Evolutionary conservation across 441 rosid genomes (phyloP).

Genomic region (Erysimum cheiri): DNA sequence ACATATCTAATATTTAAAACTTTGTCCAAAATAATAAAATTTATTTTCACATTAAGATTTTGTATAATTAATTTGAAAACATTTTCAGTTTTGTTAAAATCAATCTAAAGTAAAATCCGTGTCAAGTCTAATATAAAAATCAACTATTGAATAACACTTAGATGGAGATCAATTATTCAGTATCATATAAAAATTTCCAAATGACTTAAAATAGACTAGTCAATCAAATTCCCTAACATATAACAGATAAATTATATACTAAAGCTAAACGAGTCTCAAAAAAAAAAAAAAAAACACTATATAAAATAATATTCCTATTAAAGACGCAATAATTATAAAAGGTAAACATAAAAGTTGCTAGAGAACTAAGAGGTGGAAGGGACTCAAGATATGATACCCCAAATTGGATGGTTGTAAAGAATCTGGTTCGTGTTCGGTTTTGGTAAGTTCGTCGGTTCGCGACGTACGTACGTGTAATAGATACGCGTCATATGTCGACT

Average conservation of each 20-base stretch:
- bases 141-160: background rate
- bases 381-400: conserved; percentile 19
- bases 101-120: background rate
- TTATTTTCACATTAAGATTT: background rate
- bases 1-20: background rate
- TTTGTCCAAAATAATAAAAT: background rate
- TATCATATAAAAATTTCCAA: too few species aligned
- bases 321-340: conserved; percentile 35
- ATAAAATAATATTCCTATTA: too few species aligned
- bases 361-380: conserved; percentile 21
- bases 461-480: conserved; percentile 17
- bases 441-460: conserved; percentile 33
- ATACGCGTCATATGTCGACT: conserved; percentile 33
- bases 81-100: background rate
- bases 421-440: conserved; percentile 37
- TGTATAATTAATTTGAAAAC: background rate
- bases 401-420: conserved; percentile 41
- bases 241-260: too few species aligned
- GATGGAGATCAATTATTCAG: too few species aligned
- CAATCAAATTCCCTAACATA: too few species aligned
- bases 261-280: too few species aligned
- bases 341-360: background rate
- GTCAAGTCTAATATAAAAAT: background rate
- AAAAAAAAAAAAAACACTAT: too few species aligned
- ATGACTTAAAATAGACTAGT: background rate